Percentiles rank a stretch among this genome's conserved stretches.
phyloP scores from a whole-genome alignment of 2,329 filamentous ascomycete species.

The Colletotrichum euphorbiae region DNA sequence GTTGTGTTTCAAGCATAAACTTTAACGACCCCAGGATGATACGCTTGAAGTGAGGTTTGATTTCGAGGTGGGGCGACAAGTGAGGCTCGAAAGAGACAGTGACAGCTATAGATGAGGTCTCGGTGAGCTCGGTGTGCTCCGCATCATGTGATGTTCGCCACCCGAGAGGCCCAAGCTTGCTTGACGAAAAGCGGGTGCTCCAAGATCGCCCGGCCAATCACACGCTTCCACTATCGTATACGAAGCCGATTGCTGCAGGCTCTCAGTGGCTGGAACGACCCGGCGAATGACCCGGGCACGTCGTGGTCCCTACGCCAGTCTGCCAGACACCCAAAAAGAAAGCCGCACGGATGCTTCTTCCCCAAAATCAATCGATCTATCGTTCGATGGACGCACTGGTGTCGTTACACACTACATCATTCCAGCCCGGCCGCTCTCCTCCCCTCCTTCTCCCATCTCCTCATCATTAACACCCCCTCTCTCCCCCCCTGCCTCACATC shows the following conservation, averaged over 20 bases:
- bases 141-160: constrained; percentile 37
- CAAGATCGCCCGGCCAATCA: constrained; percentile 15
- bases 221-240: too few species aligned
- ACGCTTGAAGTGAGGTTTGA: not conserved
- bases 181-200: constrained; percentile 30
- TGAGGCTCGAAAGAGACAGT: constrained; percentile 26
- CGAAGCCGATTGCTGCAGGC: too few species aligned
- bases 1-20: constrained; percentile 16
- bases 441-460: constrained; percentile 19
- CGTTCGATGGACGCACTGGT: constrained; percentile 37
- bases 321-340: constrained; percentile 22
- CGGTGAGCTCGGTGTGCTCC: constrained; percentile 38
- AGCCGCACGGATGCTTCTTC: constrained; percentile 32
- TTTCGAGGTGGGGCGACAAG: constrained; percentile 32
- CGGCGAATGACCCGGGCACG: too few species aligned
- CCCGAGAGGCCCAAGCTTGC: constrained; percentile 23
- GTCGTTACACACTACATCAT: constrained; percentile 37
- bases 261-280: too few species aligned
- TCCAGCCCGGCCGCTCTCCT: constrained; percentile 12
- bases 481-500: not conserved
- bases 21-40: not conserved
- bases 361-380: constrained; percentile 39
- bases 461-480: constrained; percentile 20
- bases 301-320: too few species aligned
- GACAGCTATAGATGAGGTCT: constrained; percentile 19